These are phyloP conservation scores for Calocybe gambosa DNA, from an alignment of 1,284 basidiomycete species.

Conservation along the genomic window DNA sequence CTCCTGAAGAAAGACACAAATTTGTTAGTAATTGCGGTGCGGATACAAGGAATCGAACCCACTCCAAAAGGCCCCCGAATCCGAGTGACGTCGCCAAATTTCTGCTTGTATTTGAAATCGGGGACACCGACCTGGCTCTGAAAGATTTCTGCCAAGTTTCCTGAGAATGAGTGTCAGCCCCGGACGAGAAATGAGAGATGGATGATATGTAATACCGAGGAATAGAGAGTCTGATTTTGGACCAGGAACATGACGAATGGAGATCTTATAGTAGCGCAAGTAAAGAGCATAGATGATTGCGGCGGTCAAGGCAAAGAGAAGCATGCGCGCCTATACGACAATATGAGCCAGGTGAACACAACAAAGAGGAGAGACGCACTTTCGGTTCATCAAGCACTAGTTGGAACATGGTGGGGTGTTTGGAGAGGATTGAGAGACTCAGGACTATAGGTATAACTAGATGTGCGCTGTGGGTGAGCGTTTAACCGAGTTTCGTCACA, in stretches of 20 bases:
- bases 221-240: conserved; percentile 35
- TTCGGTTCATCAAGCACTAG: neutral
- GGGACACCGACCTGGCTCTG: conserved; percentile 43
- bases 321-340: conserved; percentile 1
- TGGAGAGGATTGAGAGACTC: neutral
- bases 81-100: conserved; percentile 43
- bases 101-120: conserved; percentile 45
- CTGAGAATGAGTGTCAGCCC: conserved; percentile 22
- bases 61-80: conserved; percentile 49
- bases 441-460: neutral
- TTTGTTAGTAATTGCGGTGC: neutral
- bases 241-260: conserved; percentile 34
- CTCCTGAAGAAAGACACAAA: conserved; percentile 23
- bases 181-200: neutral
- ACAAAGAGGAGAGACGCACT: neutral
- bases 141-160: conserved; percentile 44
- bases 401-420: neutral
- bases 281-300: conserved; percentile 24
- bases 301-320: conserved; percentile 11
- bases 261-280: conserved; percentile 29
- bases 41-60: conserved; percentile 7
- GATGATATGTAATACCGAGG: conserved; percentile 24
- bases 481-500: conserved; percentile 16
- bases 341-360: neutral
- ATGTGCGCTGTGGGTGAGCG: conserved; percentile 6